A percentile compares a stretch with the other conserved stretches of the same genome.
Conservation (phyloP, 495 filamentous ascomycete species). For the Bacidia gigantensis region DNA sequence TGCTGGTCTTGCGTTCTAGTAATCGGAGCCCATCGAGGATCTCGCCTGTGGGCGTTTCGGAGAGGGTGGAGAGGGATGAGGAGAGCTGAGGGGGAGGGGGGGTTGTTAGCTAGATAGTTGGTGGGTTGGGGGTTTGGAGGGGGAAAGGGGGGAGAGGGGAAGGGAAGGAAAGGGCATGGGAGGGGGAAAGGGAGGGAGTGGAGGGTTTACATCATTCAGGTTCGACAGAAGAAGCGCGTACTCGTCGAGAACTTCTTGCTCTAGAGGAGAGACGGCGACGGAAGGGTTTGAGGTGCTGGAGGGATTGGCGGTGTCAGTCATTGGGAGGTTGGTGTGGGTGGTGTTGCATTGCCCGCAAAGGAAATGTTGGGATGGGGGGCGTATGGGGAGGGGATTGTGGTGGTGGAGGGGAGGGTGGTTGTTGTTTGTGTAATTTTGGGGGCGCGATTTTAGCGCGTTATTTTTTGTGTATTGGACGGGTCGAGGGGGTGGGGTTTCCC, state of each 20-base stretch:
- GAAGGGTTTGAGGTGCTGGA: neutral
- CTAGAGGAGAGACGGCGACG: constrained; percentile 44
- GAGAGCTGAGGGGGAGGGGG: constrained; percentile 36
- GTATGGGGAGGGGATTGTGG: neutral
- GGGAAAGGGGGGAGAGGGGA: constrained; percentile 7
- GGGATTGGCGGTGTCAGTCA: neutral
- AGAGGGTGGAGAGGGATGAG: constrained; percentile 43
- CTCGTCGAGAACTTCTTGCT: constrained; percentile 91
- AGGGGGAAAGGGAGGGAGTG: neutral
- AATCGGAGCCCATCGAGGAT: constrained; percentile 74
- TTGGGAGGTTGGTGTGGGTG: neutral
- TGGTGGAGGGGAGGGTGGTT: no score
- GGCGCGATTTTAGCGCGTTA: no score
- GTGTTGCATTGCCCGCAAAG: no score
- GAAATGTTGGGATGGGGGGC: neutral
- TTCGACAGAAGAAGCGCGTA: constrained; percentile 79
- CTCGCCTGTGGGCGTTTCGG: constrained; percentile 49
- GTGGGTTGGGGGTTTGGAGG: constrained; percentile 23
- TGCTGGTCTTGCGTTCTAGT: constrained; percentile 82
- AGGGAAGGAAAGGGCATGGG: neutral
- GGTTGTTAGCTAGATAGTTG: constrained; percentile 6
- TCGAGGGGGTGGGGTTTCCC: no score
- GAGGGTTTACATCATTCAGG: constrained; percentile 62
- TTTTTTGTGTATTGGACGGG: no score
- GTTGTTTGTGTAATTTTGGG: no score